Conservation (phyloP, 139 green algal species). For the Asterochloris erici region DNA sequence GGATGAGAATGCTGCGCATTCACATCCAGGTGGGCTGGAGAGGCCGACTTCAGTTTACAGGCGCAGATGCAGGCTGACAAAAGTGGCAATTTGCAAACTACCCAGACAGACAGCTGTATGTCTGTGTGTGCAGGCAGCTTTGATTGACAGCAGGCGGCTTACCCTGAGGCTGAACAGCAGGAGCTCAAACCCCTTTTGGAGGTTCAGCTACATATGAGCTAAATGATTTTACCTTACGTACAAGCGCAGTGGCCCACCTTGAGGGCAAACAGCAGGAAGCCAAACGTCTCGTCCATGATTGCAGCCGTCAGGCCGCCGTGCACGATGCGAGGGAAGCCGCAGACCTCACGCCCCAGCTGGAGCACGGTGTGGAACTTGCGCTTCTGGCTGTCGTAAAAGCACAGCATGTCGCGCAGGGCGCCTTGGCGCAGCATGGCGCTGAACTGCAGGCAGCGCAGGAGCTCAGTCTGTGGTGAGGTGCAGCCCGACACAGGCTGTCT, state of each 20-base stretch:
- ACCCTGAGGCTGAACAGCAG: too few relatives aligned
- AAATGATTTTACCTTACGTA: neutral
- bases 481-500: neutral
- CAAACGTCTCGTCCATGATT: conserved; percentile 74
- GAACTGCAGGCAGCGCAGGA: conserved; percentile 27
- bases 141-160: too few relatives aligned
- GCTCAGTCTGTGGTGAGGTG: neutral
- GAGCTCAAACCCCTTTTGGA: too few relatives aligned
- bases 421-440: conserved; percentile 37
- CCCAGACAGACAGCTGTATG: too few relatives aligned
- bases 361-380: conserved; percentile 33
- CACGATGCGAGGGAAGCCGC: conserved; percentile 33
- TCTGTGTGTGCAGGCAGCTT: too few relatives aligned
- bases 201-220: conserved; percentile 17
- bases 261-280: conserved; percentile 44
- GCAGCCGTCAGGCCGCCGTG: conserved; percentile 63
- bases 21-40: conserved; percentile 19
- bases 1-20: neutral
- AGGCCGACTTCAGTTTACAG: too few relatives aligned
- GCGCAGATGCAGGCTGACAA: too few relatives aligned
- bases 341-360: conserved; percentile 40
- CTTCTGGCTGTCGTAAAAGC: conserved; percentile 45
- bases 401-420: conserved; percentile 51
- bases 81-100: too few relatives aligned
- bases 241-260: neutral